Percentiles rank a stretch among this genome's conserved stretches.
These are phyloP conservation scores for Epichloe sylvatica DNA, from an alignment of 2,329 filamentous ascomycete species.

Conservation along the genomic window DNA sequence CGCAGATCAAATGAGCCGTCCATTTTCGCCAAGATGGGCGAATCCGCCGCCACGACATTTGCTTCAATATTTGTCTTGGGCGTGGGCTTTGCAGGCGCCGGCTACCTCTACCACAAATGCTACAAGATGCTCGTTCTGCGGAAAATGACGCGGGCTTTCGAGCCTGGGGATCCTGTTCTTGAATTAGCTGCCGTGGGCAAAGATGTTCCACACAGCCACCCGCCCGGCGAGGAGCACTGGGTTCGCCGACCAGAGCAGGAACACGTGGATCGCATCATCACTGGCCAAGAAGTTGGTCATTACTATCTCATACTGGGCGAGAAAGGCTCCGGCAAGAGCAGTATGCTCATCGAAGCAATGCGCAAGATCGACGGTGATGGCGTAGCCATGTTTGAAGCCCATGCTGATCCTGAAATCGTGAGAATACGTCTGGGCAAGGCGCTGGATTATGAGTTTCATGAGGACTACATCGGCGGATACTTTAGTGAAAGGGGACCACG, in stretches of 20 bases:
- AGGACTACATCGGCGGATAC: slow-evolving; percentile 92
- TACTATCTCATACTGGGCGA: slow-evolving; percentile 89
- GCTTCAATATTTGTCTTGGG: slow-evolving; percentile 62
- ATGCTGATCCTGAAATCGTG: slow-evolving; percentile 90
- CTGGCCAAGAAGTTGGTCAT: slow-evolving; percentile 58
- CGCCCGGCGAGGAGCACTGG: slow-evolving; percentile 43
- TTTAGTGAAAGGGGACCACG: slow-evolving; percentile 89
- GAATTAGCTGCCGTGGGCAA: slow-evolving; percentile 59
- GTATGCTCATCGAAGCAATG: slow-evolving; percentile 93
- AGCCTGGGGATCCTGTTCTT: slow-evolving; percentile 78
- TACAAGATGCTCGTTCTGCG: slow-evolving; percentile 86
- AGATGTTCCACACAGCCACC: slow-evolving; percentile 33
- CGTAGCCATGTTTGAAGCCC: slow-evolving; percentile 90
- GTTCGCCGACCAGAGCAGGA: slow-evolving; percentile 70
- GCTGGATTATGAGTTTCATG: slow-evolving; percentile 90
- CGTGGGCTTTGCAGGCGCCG: slow-evolving; percentile 49
- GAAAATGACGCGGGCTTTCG: slow-evolving; percentile 88
- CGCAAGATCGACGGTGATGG: slow-evolving; percentile 78
- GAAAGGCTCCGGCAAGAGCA: slow-evolving; percentile 92
- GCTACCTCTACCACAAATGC: slow-evolving; percentile 63
- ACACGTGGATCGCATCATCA: slow-evolving; percentile 69
- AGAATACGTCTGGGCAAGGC: slow-evolving; percentile 84
- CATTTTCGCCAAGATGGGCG: slow-evolving; percentile 49
- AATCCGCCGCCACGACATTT: slow-evolving; percentile 61
- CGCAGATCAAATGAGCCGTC: slow-evolving; percentile 18